phyloP scores from a whole-genome alignment of 257 asterid genomes.

The Nicotiana tabacum region DNA sequence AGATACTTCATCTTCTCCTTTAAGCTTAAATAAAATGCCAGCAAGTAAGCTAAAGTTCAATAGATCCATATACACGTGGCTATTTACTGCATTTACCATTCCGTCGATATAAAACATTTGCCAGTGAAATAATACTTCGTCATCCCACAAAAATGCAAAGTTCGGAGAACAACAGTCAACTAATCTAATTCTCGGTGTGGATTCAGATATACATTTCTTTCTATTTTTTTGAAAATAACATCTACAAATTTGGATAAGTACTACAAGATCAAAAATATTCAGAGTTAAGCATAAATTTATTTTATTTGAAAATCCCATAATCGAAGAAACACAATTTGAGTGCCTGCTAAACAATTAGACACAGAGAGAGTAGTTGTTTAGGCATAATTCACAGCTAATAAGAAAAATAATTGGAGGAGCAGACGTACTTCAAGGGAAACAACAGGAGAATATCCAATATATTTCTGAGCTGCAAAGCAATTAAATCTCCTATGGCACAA shows the following conservation, averaged over 20 bases:
- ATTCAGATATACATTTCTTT: neutral
- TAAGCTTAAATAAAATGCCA: neutral
- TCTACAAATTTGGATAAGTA: neutral
- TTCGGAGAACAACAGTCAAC: neutral
- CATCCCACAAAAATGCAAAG: neutral
- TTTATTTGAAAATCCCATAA: neutral
- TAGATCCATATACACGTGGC: neutral
- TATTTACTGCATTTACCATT: neutral
- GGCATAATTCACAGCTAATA: neutral
- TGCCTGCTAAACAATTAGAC: neutral
- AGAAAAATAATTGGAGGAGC: neutral
- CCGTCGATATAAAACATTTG: neutral
- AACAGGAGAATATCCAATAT: conserved; percentile 67
- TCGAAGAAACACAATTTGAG: neutral
- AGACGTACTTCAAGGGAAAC: conserved; percentile 59
- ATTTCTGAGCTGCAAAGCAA: conserved; percentile 69
- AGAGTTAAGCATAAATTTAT: neutral
- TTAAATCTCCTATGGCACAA: conserved; percentile 61
- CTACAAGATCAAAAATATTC: neutral
- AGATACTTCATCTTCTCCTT: neutral
- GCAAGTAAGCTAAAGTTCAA: neutral
- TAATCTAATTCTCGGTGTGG: neutral
- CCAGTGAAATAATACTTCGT: neutral
- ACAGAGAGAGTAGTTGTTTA: neutral
- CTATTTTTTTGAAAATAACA: neutral